Evolutionary conservation across 225 moss, liverwort and hornwort genomes (phyloP), one percentile per base, ranked within the genome.

Genomic region (Asterella californica): DNA sequence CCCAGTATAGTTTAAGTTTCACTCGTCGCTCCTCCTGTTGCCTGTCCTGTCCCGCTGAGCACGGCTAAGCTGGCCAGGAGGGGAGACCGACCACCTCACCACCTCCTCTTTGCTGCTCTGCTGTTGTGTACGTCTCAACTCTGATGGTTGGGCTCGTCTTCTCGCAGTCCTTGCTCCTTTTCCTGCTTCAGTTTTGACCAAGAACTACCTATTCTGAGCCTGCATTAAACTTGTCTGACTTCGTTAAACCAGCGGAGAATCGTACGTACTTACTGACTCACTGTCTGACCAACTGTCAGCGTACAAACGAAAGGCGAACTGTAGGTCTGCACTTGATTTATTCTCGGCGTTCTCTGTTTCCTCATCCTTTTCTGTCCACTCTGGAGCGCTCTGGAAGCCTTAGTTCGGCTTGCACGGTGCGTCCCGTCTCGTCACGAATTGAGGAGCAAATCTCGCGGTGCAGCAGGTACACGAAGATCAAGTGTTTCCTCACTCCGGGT

Each of bases 131-230:
- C n/a, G n/a, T n/a, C n/a, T n/a, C 15, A 57, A 57, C 57, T 57
- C 21, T 64, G 27, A n/a, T 64, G 64, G 64, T 64, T 64, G 64
- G 64, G 29, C 64, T 64, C 64, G 29, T 64, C 27, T 64, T 64
- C 30, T 64, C 64, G 27, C 64, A 7, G 10, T 5, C 24, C 17
- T 57, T 19, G 15, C 24, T 18, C 18, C 57, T 57, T 57, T 57
- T 57, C 3, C 18, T 68, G n/a, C 72, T 15, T 49, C 49, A 12
- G 0, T 50, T 50, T 72, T 72, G 72, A 72, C 72, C 50, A 24
- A 25, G 45, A 46, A 70, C 25, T 34, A 9, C n/a, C 25, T 34
- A 9, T 45, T 45, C 49, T 24, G 30, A 42, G 42, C 15, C 25
- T 37, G 22, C 68, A 2, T 18, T 7, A 66, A 37, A 27, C 49